Base-by-base conservation (phyloP, 2,329 filamentous ascomycete genomes). In the Colletotrichum filicis region DNA sequence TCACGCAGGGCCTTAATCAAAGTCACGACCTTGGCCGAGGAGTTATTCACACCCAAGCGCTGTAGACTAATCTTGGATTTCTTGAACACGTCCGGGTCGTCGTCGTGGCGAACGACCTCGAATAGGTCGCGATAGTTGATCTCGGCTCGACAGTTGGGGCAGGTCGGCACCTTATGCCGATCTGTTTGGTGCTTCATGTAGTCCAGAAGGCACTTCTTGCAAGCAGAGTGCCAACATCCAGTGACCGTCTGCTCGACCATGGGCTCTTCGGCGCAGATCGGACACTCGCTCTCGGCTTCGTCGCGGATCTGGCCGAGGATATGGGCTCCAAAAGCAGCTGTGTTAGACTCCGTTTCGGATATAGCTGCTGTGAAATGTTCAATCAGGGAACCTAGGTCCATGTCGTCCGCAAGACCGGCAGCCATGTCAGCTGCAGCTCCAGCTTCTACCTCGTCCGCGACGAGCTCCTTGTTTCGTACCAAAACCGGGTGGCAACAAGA, bases 201-300 rank as follows among this genome's bases (percentile, higher is more conserved):
- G 77, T 95, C 92, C 2, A 97, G 85, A n/a, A 98, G 85, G 78
- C 97, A 99, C 74, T 94, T 93, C 83, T 97, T 98, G 85, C 97
- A 99, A 1, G 97, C 95, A 42, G 94, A 97, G 82, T 99, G 97
- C 95, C 97, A 99, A 83, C 97, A 99, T 0, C 95, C 94, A 0
- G 97, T 98, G 1, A 99, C 97, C 0, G 94, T 93, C 79, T 97
- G 96, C 66, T 98, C 93, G 53, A 94, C 90, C 95, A 98, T 98
- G 4, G 95, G 95, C 81, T 98, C 97, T 81, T 98, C 96, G 4
- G 94, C 91, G 83, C 97, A 99, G 65, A 99, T 94, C 0, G 97
- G 96, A 78, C 97, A 99, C 84, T 99, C 97, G 74, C 93, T 93
- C 72, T 93, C 91, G 0, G 94, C 92, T 79, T 98, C 96, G 67